Percentiles rank a stretch among this genome's conserved stretches.
Conservation (phyloP, 1,139 yeast species). For the Wickerhamomyces sp. region DNA sequence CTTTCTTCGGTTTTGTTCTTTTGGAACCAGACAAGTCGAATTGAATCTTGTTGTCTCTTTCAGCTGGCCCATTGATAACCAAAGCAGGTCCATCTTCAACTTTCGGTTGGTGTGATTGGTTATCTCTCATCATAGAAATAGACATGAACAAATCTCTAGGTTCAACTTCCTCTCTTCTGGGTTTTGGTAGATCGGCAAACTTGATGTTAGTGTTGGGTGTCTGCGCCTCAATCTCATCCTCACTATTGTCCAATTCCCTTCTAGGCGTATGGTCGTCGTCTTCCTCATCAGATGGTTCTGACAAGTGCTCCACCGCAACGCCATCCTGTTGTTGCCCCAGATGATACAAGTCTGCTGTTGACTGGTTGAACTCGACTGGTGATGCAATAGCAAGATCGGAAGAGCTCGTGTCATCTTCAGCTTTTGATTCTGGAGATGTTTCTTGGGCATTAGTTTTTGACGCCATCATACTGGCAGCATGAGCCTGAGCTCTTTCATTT, state of each 20-base stretch:
- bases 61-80: slow-evolving; percentile 75
- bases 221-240: slow-evolving; percentile 33
- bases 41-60: slow-evolving; percentile 33
- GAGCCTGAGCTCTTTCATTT: not conserved
- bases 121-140: slow-evolving; percentile 67
- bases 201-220: slow-evolving; percentile 23
- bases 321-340: not conserved
- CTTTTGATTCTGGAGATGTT: slow-evolving; percentile 12
- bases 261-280: slow-evolving; percentile 10
- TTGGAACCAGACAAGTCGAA: slow-evolving; percentile 17
- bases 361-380: slow-evolving; percentile 3
- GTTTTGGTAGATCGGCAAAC: slow-evolving; percentile 41
- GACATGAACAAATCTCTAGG: slow-evolving; percentile 86
- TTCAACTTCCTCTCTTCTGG: slow-evolving; percentile 49
- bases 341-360: slow-evolving; percentile 1
- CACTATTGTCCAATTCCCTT: slow-evolving; percentile 3
- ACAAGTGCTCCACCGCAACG: slow-evolving; percentile 9
- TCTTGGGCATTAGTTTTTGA: not conserved
- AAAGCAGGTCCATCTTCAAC: slow-evolving; percentile 65
- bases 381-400: slow-evolving; percentile 7
- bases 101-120: slow-evolving; percentile 27
- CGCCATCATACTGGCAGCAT: not conserved
- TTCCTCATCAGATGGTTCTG: slow-evolving; percentile 15
- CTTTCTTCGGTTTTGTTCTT: slow-evolving; percentile 16
- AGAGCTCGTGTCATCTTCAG: slow-evolving; percentile 6